Percentiles rank a stretch among this genome's conserved stretches.
These are phyloP conservation scores for Corchorus capsularis DNA, from an alignment of 345 rosid species.

Conservation along the genomic window DNA sequence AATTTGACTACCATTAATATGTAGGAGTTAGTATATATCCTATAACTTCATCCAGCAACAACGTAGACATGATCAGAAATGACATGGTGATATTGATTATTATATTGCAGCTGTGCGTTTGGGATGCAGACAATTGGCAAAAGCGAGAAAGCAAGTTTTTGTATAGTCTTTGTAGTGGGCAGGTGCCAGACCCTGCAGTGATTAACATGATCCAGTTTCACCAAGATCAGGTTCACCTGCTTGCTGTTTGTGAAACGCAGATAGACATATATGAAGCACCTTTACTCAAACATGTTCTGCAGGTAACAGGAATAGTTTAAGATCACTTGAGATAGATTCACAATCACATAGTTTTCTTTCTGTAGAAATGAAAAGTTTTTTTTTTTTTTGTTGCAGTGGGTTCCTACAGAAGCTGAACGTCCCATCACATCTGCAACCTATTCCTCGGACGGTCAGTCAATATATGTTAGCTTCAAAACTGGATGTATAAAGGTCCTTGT, in stretches of 20 bases:
- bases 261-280: constrained; percentile 20
- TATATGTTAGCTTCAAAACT: constrained; percentile 19
- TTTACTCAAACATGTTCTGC: neutral
- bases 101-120: constrained; percentile 18
- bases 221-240: constrained; percentile 19
- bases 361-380: neutral
- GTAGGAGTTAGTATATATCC: neutral
- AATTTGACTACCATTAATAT: neutral
- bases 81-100: neutral
- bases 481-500: constrained; percentile 21
- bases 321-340: neutral
- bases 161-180: constrained; percentile 11
- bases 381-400: neutral
- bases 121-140: constrained; percentile 20
- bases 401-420: constrained; percentile 4
- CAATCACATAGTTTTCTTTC: neutral
- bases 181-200: neutral
- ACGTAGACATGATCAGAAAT: neutral
- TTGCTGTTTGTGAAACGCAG: constrained; percentile 15
- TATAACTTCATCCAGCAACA: neutral
- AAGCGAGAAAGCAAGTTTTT: constrained; percentile 12
- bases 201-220: constrained; percentile 25
- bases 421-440: constrained; percentile 21
- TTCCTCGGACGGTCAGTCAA: constrained; percentile 17
- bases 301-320: constrained; percentile 15